Percentiles rank a stretch among this genome's conserved stretches.
Conservation (phyloP, 768 basidiomycete species). For the Guyanaporus albipodus region DNA sequence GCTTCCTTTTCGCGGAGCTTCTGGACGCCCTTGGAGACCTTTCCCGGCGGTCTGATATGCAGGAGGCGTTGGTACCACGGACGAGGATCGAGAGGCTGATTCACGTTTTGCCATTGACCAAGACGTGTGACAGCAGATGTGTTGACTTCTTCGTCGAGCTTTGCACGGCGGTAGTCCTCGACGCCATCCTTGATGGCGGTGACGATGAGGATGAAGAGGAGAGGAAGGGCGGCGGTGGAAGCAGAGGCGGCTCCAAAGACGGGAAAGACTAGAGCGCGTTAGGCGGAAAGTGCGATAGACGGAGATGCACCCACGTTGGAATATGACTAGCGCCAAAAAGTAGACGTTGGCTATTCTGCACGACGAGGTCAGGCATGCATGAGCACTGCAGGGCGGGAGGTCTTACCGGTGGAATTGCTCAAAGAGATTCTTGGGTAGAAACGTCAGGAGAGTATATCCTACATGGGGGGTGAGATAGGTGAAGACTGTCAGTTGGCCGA, state of each 20-base stretch:
- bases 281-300: conserved; percentile 1
- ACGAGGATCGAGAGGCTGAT: conserved; percentile 75
- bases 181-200: conserved; percentile 95
- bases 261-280: conserved; percentile 61
- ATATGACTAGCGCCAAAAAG: conserved; percentile 77
- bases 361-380: background rate
- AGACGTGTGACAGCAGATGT: conserved; percentile 90
- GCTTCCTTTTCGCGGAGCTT: conserved; percentile 82
- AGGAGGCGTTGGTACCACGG: conserved; percentile 73
- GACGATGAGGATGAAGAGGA: conserved; percentile 80
- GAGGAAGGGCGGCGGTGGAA: conserved; percentile 76
- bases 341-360: conserved; percentile 85
- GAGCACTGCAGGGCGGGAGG: background rate
- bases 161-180: conserved; percentile 90
- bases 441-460: conserved; percentile 91
- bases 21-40: conserved; percentile 79
- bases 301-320: conserved; percentile 54
- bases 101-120: conserved; percentile 86
- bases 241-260: conserved; percentile 87
- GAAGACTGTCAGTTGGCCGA: conserved; percentile 12
- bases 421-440: conserved; percentile 89
- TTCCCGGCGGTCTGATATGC: conserved; percentile 65
- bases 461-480: conserved; percentile 1
- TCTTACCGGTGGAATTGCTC: conserved; percentile 89
- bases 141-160: conserved; percentile 91